phyloP scores from a whole-genome alignment of 257 asterid species.

The Eustoma russellianum region DNA sequence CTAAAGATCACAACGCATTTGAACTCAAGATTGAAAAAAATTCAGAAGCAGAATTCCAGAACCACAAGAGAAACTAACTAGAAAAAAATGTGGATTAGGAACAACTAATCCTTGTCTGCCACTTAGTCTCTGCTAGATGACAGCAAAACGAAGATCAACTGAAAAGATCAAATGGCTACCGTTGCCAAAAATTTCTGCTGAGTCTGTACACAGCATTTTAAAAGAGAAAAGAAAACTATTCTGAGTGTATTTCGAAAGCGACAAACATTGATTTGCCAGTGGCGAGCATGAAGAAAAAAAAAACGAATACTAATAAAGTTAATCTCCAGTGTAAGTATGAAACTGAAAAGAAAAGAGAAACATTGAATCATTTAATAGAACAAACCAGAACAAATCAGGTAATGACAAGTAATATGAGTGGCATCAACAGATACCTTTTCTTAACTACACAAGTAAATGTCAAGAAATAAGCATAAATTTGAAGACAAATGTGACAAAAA shows the following conservation, averaged over 20 bases:
- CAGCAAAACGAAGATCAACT: not conserved
- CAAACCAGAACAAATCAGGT: no score
- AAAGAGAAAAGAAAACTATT: no score
- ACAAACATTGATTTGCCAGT: no score
- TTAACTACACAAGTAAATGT: constrained; percentile 27
- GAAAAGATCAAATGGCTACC: not conserved
- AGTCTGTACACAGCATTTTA: no score
- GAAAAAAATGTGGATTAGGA: not conserved
- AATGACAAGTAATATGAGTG: no score
- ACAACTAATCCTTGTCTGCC: not conserved
- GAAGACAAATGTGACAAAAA: constrained; percentile 20
- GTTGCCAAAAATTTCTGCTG: not conserved
- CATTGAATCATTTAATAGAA: no score
- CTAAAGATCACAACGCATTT: no score
- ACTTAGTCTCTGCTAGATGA: not conserved
- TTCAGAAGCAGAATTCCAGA: not conserved
- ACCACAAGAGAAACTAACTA: not conserved
- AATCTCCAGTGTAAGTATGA: no score
- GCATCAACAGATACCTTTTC: constrained; percentile 15
- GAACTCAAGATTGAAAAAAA: not conserved
- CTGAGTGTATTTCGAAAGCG: no score
- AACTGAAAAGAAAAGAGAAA: no score
- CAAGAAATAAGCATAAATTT: constrained; percentile 23
- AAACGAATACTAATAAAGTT: no score
- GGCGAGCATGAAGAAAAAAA: no score